phyloP scores from a whole-genome alignment of 768 basidiomycete genomes.

The Xerocomellus dryophilus region DNA sequence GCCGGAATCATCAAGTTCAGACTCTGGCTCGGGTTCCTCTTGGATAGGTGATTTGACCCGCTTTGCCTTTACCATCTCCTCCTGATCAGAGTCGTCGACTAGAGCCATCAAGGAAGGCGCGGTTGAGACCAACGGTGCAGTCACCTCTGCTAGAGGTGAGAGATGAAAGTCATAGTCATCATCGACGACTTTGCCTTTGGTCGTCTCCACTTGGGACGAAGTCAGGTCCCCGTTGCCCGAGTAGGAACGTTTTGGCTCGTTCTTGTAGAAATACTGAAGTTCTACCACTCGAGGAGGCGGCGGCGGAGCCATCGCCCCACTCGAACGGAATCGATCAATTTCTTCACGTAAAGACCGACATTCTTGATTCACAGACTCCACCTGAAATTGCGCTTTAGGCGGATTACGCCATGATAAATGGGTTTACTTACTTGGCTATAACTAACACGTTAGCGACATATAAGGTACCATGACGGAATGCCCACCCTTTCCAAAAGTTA shows the following conservation, averaged over 20 bases:
- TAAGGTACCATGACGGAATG: constrained; percentile 3
- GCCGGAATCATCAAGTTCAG: constrained; percentile 23
- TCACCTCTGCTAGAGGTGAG: constrained; percentile 29
- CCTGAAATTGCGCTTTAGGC: constrained; percentile 13
- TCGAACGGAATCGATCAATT: constrained; percentile 22
- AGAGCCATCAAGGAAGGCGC: constrained; percentile 31
- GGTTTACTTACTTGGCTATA: constrained; percentile 36
- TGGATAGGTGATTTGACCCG: constrained; percentile 20
- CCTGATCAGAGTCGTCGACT: constrained; percentile 29
- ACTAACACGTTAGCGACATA: constrained; percentile 19
- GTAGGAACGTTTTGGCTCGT: constrained; percentile 22
- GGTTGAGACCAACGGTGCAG: constrained; percentile 26
- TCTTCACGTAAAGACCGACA: constrained; percentile 30
- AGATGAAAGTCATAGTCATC: constrained; percentile 31
- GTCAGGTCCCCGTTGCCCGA: constrained; percentile 15
- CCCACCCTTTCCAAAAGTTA: constrained; percentile 39
- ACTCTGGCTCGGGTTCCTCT: constrained; percentile 25
- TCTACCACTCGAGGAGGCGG: constrained; percentile 16
- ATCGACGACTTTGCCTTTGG: constrained; percentile 24
- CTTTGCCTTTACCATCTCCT: constrained; percentile 22
- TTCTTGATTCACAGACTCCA: constrained; percentile 25
- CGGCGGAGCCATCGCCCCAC: constrained; percentile 6
- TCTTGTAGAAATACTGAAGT: constrained; percentile 23
- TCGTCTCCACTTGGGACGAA: constrained; percentile 11
- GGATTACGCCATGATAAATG: not conserved